phyloP scores from a whole-genome alignment of 2,329 filamentous ascomycete species.

The Thelonectria olida region DNA sequence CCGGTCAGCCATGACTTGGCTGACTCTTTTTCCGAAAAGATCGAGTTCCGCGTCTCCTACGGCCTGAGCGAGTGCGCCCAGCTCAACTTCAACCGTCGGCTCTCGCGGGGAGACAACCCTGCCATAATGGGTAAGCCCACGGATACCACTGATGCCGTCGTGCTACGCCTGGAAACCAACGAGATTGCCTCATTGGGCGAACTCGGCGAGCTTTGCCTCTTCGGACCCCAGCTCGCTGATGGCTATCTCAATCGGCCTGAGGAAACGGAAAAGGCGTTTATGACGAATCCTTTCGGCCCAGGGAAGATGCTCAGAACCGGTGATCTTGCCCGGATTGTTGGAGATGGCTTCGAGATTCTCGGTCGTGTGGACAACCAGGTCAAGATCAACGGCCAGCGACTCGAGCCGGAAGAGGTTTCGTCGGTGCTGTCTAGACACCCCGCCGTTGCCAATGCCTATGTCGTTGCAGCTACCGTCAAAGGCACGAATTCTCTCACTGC shows the following conservation, averaged over 20 bases:
- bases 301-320: conserved; percentile 32
- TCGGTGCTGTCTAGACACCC: not conserved
- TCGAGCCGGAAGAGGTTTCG: conserved; percentile 24
- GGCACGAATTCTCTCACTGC: not conserved
- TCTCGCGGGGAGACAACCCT: conserved; percentile 1
- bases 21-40: conserved; percentile 13
- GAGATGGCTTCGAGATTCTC: conserved; percentile 28
- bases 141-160: conserved; percentile 20
- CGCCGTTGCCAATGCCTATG: not conserved
- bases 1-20: conserved; percentile 20
- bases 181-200: conserved; percentile 20
- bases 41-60: conserved; percentile 23
- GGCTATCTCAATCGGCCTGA: conserved; percentile 29
- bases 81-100: conserved; percentile 22
- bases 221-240: conserved; percentile 26
- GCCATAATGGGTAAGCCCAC: conserved; percentile 3
- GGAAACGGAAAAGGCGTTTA: conserved; percentile 19
- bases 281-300: conserved; percentile 22
- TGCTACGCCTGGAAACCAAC: conserved; percentile 4
- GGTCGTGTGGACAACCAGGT: conserved; percentile 36
- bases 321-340: conserved; percentile 27
- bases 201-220: conserved; percentile 32
- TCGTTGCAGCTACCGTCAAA: conserved; percentile 14
- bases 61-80: conserved; percentile 34
- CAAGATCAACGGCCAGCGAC: conserved; percentile 36